Percentiles rank a stretch among this genome's conserved stretches.
Evolutionary conservation across 805 yeast species (phyloP).

Genomic region (Saturnispora saitoi): DNA sequence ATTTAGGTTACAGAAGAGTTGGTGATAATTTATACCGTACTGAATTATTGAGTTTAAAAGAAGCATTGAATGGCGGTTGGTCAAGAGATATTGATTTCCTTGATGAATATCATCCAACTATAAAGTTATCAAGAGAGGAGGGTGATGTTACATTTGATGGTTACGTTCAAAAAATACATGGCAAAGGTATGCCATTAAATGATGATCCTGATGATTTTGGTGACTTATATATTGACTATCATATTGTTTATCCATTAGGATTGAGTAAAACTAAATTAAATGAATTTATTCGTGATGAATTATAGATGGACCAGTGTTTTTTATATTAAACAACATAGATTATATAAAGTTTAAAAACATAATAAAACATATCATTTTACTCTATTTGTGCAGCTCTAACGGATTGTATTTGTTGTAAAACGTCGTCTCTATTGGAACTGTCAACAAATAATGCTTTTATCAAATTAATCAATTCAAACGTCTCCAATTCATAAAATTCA

Average conservation of each 20-base stretch:
- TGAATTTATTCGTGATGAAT: conserved; percentile 24
- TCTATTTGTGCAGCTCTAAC: conserved; percentile 25
- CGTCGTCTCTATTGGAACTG: conserved; percentile 36
- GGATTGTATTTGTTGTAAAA: conserved; percentile 38
- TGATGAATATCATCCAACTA: conserved; percentile 45
- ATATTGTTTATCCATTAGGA: conserved; percentile 38
- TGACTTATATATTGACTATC: conserved; percentile 43
- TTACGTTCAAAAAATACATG: conserved; percentile 60
- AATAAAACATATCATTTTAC: conserved; percentile 1
- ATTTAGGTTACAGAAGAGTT: conserved; percentile 81
- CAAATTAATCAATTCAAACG: conserved; percentile 36
- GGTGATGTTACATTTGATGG: conserved; percentile 56
- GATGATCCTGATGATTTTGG: conserved; percentile 46
- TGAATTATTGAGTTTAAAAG: conserved; percentile 63
- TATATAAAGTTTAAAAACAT: not conserved
- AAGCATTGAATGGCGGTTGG: conserved; percentile 82
- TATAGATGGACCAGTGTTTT: conserved; percentile 6
- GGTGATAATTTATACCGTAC: conserved; percentile 69
- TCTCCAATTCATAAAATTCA: conserved; percentile 39
- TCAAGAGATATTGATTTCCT: conserved; percentile 53
- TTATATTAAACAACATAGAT: not conserved
- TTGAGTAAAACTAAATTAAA: conserved; percentile 6
- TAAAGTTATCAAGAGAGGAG: conserved; percentile 37
- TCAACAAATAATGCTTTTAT: conserved; percentile 38
- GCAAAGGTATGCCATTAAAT: conserved; percentile 77